Conservation (phyloP, 2,329 filamentous ascomycete species). For the Penicillium nordicum region DNA sequence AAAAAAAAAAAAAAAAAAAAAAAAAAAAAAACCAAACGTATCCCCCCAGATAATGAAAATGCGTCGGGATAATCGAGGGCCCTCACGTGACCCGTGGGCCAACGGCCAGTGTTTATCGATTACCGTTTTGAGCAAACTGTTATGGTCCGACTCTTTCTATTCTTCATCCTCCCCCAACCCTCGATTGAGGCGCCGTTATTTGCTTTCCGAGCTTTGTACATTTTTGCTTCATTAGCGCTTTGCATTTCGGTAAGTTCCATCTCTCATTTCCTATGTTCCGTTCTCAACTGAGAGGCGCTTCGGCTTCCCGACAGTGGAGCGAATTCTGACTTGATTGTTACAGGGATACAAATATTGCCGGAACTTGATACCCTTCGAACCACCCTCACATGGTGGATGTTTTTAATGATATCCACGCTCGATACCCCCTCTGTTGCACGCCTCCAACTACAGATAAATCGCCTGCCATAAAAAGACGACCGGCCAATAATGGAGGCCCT, state of each 20-base stretch:
- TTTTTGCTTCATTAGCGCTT: conserved; percentile 27
- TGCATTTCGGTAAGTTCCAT: conserved; percentile 21
- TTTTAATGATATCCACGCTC: conserved; percentile 17
- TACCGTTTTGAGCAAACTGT: conserved; percentile 34
- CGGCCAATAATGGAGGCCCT: conserved; percentile 46
- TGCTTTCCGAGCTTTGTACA: conserved; percentile 25
- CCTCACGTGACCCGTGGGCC: conserved; percentile 11
- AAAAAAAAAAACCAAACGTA: too few relatives aligned
- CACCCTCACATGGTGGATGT: conserved; percentile 8
- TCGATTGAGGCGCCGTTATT: conserved; percentile 11
- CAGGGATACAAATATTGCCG: conserved; percentile 28
- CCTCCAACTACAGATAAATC: neutral
- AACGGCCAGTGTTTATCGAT: conserved; percentile 40
- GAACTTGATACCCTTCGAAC: conserved; percentile 26
- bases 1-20: too few relatives aligned
- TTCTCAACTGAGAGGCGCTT: conserved; percentile 6
- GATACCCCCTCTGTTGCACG: conserved; percentile 5
- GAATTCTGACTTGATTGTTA: conserved; percentile 19
- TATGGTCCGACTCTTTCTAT: conserved; percentile 21
- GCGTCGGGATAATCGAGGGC: neutral
- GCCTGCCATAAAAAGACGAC: conserved; percentile 2
- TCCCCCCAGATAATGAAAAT: too few relatives aligned
- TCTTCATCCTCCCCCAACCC: conserved; percentile 20
- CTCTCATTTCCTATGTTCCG: conserved; percentile 5
- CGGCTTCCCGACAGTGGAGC: conserved; percentile 17